Base-by-base conservation (phyloP, 345 rosid genomes). In the Populus davidiana region DNA sequence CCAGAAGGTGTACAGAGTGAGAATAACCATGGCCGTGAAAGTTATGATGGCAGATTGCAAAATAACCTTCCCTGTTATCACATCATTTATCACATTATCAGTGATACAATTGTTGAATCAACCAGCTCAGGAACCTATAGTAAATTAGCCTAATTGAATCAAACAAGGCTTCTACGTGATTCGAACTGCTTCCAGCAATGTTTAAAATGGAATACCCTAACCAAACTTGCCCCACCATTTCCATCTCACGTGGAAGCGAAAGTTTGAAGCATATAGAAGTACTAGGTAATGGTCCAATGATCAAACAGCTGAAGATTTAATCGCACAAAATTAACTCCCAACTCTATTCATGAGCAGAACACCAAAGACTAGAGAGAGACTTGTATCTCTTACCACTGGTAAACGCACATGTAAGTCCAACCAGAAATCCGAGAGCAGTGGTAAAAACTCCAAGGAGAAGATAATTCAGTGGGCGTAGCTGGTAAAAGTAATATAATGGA, bases 1-100 rank as follows among this genome's bases (percentile, higher is more conserved):
- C 98, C 97, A 94, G 84, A 92, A 91, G 14, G 97, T 94, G 87
- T 88, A 91, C 29, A 89, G 83, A 36, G 97, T 90, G 27, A 92
- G 94, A 21, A 84, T 73, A 56, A 90, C 78, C 21, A 91, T 92
- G 76, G 90, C 89, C 20, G 69, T 83, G 31, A 91, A 49, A 0
- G 97, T 92, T 77, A 90, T 67, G 23, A 90, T 88, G 9, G 77
- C 93, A 49, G 94, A 70, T 80, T 90, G 93, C 66, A 92, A 75
- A 70, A 92, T 90, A 5, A 92, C 88, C 81, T 87, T 88, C 67
- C 97, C 95, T 92, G 90, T 63, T 50, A 41, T 20, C 75, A 75
- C 56, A 23, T 20, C 39, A 67, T 31, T 27, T 18, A 12, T 64
- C n/a, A 5, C 8, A 29, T 17, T 0, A 39, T 41, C 56, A 74